Base-by-base conservation (phyloP, 345 rosid species). In the Lenwebbia sp. region DNA sequence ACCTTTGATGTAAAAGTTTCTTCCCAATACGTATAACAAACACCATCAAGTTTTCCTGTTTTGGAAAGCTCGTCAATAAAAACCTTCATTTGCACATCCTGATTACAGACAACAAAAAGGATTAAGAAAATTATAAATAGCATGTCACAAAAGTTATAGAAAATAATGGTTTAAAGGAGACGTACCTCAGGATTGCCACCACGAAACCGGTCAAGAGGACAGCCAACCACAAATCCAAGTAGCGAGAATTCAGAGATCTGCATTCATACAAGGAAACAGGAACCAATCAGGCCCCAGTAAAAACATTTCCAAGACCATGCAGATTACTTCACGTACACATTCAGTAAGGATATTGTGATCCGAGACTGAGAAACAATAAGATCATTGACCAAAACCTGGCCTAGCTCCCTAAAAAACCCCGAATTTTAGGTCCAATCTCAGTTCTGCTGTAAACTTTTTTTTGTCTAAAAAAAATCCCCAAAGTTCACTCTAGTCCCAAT, bases 1-100 rank as follows among this genome's bases (percentile, higher is more conserved):
- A 95, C 99, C 98, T 94, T 92, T 84, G 94, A 91, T 55, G 99
- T 93, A 89, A 91, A 93, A 33, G 89, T 82, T 87, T 97, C 99
- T 41, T 96, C 91, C 98, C 98, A 96, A 89, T 90, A 95, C 2
- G 94, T 92, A 87, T 92, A 97, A 62, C 92, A 89, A 50, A 97
- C 78, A 82, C 91, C 92, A 83, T 92, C 88, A 49, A 96, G 94
- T 87, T 92, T 93, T 84, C 92, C 94, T 0, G 94, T 94, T 41
- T 87, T 84, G 53, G 88, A 90, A 54, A 97, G 95, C 10, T 96
- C 93, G 12, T 96, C 96, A 3, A 96, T 88, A 82, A 97, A 92
- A 88, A 87, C 84, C 91, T 94, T 88, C 87, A 95, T 90, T 84
- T 85, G 93, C 55, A 90, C 65, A 85, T 89, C 93, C 98, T 96